Evolutionary conservation across 2,329 filamentous ascomycete species (phyloP).

Genomic region (Trichoderma gracile): DNA sequence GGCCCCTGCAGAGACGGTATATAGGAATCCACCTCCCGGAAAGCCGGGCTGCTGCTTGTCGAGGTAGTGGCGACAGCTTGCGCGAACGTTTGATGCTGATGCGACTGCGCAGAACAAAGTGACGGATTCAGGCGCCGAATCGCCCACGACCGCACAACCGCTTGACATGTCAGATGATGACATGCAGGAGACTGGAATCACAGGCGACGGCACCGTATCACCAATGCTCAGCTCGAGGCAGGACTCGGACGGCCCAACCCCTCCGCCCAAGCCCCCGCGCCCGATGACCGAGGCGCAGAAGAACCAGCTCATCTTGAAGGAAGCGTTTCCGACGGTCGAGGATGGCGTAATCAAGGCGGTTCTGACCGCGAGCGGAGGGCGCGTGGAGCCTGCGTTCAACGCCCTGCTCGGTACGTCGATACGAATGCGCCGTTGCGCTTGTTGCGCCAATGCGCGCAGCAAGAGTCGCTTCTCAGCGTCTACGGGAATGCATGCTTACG

Average conservation of each 20-base stretch:
- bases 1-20: slow-evolving; percentile 47
- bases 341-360: slow-evolving; percentile 80
- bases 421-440: background rate
- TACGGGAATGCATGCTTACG: slow-evolving; percentile 25
- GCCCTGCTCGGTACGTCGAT: slow-evolving; percentile 71
- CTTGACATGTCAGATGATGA: slow-evolving; percentile 72
- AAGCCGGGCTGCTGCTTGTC: background rate
- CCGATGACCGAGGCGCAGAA: slow-evolving; percentile 80
- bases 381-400: slow-evolving; percentile 92
- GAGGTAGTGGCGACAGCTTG: slow-evolving; percentile 19
- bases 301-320: slow-evolving; percentile 83
- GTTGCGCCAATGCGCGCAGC: slow-evolving; percentile 4
- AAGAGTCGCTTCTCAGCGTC: background rate
- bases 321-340: slow-evolving; percentile 90
- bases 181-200: slow-evolving; percentile 59
- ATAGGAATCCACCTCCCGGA: slow-evolving; percentile 31
- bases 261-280: slow-evolving; percentile 81
- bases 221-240: slow-evolving; percentile 32
- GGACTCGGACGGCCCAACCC: slow-evolving; percentile 38
- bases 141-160: slow-evolving; percentile 64
- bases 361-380: slow-evolving; percentile 78
- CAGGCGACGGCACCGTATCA: slow-evolving; percentile 43
- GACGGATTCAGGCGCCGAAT: slow-evolving; percentile 55
- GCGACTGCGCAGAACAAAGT: slow-evolving; percentile 22
- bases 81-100: slow-evolving; percentile 31